phyloP scores from a whole-genome alignment of 148 eudicot species.

The Simmondsia chinensis region DNA sequence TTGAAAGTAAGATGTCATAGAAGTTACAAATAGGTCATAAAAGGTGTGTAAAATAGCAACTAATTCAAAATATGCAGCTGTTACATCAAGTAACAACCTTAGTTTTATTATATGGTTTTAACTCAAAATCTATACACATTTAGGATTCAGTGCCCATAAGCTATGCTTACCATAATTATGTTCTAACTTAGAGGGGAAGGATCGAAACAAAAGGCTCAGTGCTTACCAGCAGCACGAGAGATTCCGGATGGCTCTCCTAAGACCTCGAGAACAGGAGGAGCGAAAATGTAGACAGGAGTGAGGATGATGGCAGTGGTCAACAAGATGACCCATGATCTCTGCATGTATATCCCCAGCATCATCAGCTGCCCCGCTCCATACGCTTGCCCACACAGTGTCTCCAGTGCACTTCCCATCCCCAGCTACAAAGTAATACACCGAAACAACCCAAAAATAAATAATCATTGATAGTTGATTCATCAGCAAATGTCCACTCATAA shows the following conservation, averaged over 20 bases:
- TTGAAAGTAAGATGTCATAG: too few species aligned
- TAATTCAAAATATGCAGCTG: too few species aligned
- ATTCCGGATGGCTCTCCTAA: conserved; percentile 50
- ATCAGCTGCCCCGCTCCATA: conserved; percentile 54
- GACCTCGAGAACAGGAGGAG: conserved; percentile 46
- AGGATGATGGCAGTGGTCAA: conserved; percentile 28
- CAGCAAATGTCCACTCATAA: too few species aligned
- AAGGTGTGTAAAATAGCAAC: too few species aligned
- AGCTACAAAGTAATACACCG: too few species aligned
- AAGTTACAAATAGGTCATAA: too few species aligned
- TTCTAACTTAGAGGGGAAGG: neutral
- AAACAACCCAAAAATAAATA: too few species aligned
- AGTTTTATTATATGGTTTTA: too few species aligned
- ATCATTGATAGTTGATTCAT: too few species aligned
- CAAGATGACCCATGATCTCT: conserved; percentile 74
- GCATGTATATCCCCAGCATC: conserved; percentile 78
- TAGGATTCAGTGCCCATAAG: neutral
- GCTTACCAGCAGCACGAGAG: conserved; percentile 55
- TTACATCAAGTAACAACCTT: too few species aligned
- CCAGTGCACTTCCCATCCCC: conserved; percentile 83
- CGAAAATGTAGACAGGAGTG: conserved; percentile 49
- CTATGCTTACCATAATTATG: too few species aligned
- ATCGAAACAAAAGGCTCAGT: neutral
- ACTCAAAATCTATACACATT: too few species aligned
- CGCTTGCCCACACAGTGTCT: conserved; percentile 87